phyloP scores from a whole-genome alignment of 768 basidiomycete species.

The Boletus patriciae region DNA sequence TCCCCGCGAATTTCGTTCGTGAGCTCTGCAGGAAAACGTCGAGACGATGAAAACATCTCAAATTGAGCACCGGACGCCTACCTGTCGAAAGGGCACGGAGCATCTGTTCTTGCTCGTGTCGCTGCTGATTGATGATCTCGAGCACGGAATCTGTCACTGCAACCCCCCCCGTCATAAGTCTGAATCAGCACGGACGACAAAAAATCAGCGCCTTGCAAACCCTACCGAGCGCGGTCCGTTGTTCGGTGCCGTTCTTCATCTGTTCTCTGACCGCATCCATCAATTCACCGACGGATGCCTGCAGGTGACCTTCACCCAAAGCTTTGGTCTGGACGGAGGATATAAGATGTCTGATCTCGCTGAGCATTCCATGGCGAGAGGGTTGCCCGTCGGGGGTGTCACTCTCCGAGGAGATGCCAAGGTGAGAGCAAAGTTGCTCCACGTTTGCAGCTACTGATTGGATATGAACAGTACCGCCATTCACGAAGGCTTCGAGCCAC shows the following conservation, averaged over 20 bases:
- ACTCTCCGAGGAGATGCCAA: conserved; percentile 41
- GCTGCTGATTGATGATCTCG: conserved; percentile 64
- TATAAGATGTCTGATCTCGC: conserved; percentile 38
- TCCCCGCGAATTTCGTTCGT: conserved; percentile 85
- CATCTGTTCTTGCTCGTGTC: conserved; percentile 70
- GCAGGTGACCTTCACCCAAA: conserved; percentile 32
- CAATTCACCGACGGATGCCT: conserved; percentile 37
- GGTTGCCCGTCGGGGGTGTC: conserved; percentile 11
- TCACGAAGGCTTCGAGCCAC: conserved; percentile 87
- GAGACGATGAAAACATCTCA: not conserved
- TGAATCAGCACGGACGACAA: conserved; percentile 12
- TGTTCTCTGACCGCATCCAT: conserved; percentile 43
- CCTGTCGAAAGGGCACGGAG: conserved; percentile 66
- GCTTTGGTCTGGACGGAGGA: conserved; percentile 34
- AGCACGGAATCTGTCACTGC: conserved; percentile 59
- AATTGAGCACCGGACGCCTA: conserved; percentile 26
- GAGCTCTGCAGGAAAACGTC: conserved; percentile 50
- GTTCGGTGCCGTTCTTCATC: conserved; percentile 38
- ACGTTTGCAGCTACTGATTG: conserved; percentile 59
- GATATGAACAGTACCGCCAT: conserved; percentile 71
- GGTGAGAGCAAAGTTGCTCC: conserved; percentile 55
- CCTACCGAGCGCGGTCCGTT: conserved; percentile 42
- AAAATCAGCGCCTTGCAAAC: conserved; percentile 2
- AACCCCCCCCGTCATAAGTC: conserved; percentile 4
- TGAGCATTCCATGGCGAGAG: conserved; percentile 31